phyloP scores from a whole-genome alignment of 495 filamentous ascomycete species.

The Daldinia loculata region DNA sequence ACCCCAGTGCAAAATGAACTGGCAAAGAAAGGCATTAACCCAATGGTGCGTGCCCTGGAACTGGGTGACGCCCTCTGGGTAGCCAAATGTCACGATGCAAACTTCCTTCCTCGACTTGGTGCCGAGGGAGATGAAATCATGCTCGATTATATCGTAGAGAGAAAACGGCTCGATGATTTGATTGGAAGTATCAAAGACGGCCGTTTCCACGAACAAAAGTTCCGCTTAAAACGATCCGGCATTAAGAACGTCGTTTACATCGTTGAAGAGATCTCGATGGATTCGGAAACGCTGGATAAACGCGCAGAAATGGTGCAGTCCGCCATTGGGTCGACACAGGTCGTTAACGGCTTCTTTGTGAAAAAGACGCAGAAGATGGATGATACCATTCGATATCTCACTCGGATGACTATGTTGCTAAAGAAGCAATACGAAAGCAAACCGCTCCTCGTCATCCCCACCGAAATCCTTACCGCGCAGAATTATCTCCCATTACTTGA shows the following conservation, averaged over 20 bases:
- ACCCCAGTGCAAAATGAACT: slow-evolving; percentile 69
- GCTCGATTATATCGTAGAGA: slow-evolving; percentile 83
- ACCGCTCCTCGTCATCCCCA: slow-evolving; percentile 68
- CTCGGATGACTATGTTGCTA: slow-evolving; percentile 75
- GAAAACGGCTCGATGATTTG: slow-evolving; percentile 84
- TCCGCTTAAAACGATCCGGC: slow-evolving; percentile 74
- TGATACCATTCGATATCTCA: slow-evolving; percentile 81
- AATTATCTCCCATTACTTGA: slow-evolving; percentile 75
- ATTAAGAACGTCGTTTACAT: slow-evolving; percentile 81
- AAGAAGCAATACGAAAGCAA: slow-evolving; percentile 69
- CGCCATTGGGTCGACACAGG: slow-evolving; percentile 81
- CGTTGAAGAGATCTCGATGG: slow-evolving; percentile 75
- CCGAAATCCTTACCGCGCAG: slow-evolving; percentile 68
- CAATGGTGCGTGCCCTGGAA: slow-evolving; percentile 72
- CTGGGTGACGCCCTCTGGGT: slow-evolving; percentile 86
- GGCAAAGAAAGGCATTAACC: slow-evolving; percentile 68
- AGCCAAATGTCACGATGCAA: slow-evolving; percentile 70
- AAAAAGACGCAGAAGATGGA: slow-evolving; percentile 80
- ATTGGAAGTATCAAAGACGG: slow-evolving; percentile 83
- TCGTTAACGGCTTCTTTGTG: slow-evolving; percentile 83
- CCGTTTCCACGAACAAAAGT: slow-evolving; percentile 87
- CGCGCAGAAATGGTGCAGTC: slow-evolving; percentile 74
- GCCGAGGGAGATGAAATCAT: slow-evolving; percentile 79
- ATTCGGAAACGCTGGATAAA: slow-evolving; percentile 55
- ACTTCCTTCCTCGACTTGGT: slow-evolving; percentile 62